A percentile compares a stretch with the other conserved stretches of the same genome.
Conservation (phyloP, 2,329 filamentous ascomycete species). For the Cryphonectria naterciae region DNA sequence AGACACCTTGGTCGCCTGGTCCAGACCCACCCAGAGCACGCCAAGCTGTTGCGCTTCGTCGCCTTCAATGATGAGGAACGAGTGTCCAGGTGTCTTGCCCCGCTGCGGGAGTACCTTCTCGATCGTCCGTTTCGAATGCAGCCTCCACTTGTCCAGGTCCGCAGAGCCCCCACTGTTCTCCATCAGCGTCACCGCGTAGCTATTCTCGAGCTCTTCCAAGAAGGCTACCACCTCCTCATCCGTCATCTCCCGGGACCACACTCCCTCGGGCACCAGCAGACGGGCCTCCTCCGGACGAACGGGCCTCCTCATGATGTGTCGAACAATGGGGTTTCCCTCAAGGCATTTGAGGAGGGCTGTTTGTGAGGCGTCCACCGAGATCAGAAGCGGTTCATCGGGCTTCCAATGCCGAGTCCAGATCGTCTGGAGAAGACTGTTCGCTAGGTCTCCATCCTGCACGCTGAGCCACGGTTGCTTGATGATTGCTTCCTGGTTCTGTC, state of each 20-base stretch:
- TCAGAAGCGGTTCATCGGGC: not conserved
- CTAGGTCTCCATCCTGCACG: not conserved
- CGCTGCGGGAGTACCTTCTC: not conserved
- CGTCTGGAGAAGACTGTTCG: not conserved
- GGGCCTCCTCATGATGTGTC: not conserved
- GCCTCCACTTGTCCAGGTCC: not conserved
- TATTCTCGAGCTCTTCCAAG: not conserved
- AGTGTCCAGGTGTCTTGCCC: slow-evolving; percentile 3
- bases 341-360: not conserved
- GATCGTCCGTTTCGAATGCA: not conserved
- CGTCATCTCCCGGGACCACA: not conserved
- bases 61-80: slow-evolving; percentile 4
- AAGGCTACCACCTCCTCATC: not conserved
- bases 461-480: slow-evolving; percentile 12
- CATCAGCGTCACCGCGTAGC: not conserved
- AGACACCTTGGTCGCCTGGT: not conserved
- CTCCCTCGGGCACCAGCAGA: not conserved
- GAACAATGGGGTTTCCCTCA: not conserved
- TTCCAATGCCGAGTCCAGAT: not conserved
- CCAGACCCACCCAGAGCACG: not conserved
- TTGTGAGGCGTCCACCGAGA: not conserved
- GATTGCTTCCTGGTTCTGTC: not conserved
- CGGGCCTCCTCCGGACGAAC: not conserved
- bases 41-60: not conserved
- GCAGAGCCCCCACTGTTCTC: not conserved